These are phyloP conservation scores for Mycoemilia scoparia DNA, from an alignment of 192 early-diverging fungal genomes.

Conservation along the genomic window DNA sequence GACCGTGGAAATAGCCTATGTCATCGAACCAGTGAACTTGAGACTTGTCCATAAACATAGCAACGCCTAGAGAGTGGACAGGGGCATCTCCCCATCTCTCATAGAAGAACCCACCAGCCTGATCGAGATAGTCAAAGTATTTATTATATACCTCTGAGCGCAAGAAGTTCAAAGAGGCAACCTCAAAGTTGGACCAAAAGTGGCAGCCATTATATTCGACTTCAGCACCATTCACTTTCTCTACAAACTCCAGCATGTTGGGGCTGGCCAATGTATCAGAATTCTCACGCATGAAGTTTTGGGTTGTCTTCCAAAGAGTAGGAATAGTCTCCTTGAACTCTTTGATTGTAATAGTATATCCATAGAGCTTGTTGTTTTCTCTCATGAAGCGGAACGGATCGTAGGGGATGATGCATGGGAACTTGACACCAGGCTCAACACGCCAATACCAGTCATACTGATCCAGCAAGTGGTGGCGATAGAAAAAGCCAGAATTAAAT, in stretches of 20 bases:
- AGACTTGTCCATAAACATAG: constrained; percentile 31
- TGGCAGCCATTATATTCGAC: constrained; percentile 53
- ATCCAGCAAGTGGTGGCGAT: constrained; percentile 41
- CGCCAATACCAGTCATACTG: constrained; percentile 72
- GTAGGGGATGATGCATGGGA: constrained; percentile 48
- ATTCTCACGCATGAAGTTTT: constrained; percentile 22
- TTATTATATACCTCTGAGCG: constrained; percentile 31
- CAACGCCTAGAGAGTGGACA: constrained; percentile 42
- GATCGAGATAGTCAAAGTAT: constrained; percentile 38
- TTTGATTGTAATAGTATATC: constrained; percentile 36
- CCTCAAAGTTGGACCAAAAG: constrained; percentile 79
- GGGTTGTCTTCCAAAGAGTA: constrained; percentile 32
- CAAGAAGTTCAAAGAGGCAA: constrained; percentile 39
- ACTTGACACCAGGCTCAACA: constrained; percentile 61
- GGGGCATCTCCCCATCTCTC: constrained; percentile 34
- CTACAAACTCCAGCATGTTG: constrained; percentile 38
- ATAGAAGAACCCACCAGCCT: constrained; percentile 38
- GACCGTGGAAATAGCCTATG: constrained; percentile 39
- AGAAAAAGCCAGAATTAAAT: constrained; percentile 58
- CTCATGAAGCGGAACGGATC: constrained; percentile 64
- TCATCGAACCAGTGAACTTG: constrained; percentile 50
- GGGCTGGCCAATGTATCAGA: constrained; percentile 26
- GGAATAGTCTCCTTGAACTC: constrained; percentile 36
- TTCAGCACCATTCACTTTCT: constrained; percentile 15
- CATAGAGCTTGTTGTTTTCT: constrained; percentile 54